Evolutionary conservation across 495 filamentous ascomycete genomes (phyloP).

Genomic region (Aspergillus conjunctus): DNA sequence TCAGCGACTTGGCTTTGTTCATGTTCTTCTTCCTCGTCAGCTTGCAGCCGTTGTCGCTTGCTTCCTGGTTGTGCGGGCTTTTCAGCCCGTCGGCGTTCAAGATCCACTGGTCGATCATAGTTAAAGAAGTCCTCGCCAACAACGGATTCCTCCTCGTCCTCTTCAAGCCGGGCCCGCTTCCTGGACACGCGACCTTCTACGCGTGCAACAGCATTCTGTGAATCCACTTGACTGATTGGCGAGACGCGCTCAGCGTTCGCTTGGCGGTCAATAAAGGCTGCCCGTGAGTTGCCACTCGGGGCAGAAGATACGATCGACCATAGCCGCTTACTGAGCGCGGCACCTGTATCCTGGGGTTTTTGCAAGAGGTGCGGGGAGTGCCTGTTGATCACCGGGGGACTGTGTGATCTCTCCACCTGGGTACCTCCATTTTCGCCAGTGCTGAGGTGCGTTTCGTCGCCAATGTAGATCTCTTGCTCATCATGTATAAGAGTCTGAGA

Average conservation of each 20-base stretch:
- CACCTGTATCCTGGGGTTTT: neutral
- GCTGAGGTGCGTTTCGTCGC: slow-evolving; percentile 10
- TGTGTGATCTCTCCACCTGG: slow-evolving; percentile 25
- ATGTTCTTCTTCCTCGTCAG: neutral
- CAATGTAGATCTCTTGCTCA: slow-evolving; percentile 14
- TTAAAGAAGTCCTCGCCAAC: slow-evolving; percentile 24
- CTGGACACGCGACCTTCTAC: slow-evolving; percentile 24
- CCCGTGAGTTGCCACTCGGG: slow-evolving; percentile 15
- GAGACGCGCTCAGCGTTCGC: slow-evolving; percentile 34
- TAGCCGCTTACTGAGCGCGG: slow-evolving; percentile 5
- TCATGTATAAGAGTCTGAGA: slow-evolving; percentile 17
- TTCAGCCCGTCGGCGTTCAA: slow-evolving; percentile 25
- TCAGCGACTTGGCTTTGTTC: slow-evolving; percentile 14
- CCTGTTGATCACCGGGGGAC: slow-evolving; percentile 18
- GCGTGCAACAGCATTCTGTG: slow-evolving; percentile 23
- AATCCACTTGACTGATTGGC: slow-evolving; percentile 29
- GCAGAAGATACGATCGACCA: neutral
- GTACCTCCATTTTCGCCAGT: slow-evolving; percentile 8
- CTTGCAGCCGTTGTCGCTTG: slow-evolving; percentile 19
- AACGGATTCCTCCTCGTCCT: slow-evolving; percentile 14
- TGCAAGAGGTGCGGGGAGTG: neutral
- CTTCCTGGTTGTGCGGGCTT: slow-evolving; percentile 26
- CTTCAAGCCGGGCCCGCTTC: slow-evolving; percentile 9
- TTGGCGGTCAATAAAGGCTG: slow-evolving; percentile 42
- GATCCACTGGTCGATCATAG: slow-evolving; percentile 21